Conservation (phyloP, 352 stramenopile species). For the Globisporangium rhizosaccharum region DNA sequence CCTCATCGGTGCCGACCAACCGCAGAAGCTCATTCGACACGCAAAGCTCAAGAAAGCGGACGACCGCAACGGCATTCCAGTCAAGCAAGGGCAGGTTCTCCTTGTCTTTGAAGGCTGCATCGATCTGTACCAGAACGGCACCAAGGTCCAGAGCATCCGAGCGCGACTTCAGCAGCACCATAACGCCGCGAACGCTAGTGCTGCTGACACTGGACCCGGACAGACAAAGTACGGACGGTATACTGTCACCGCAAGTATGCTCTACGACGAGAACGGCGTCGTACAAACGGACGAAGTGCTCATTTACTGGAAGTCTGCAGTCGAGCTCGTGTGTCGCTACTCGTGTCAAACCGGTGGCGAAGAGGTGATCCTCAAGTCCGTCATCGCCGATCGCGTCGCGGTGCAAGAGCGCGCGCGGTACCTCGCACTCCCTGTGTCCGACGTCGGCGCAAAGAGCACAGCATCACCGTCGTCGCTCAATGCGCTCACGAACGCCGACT, state of each 20-base stretch:
- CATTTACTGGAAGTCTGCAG: constrained; percentile 56
- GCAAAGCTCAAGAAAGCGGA: constrained; percentile 44
- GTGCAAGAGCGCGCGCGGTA: constrained; percentile 39
- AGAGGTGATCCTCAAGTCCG: constrained; percentile 61
- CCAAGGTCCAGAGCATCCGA: constrained; percentile 35
- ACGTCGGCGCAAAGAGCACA: constrained; percentile 23
- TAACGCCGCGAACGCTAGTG: not conserved
- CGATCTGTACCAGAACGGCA: constrained; percentile 41
- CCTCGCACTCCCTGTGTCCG: constrained; percentile 24
- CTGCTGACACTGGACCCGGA: constrained; percentile 3
- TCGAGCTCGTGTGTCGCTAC: constrained; percentile 62
- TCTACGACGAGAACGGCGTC: constrained; percentile 22
- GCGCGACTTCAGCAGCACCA: constrained; percentile 21
- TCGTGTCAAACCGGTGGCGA: constrained; percentile 46
- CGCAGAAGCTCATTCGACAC: constrained; percentile 40
- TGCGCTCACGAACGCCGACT: constrained; percentile 59
- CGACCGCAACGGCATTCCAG: constrained; percentile 22
- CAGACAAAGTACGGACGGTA: constrained; percentile 19
- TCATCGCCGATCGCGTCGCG: constrained; percentile 40
- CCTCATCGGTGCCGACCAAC: constrained; percentile 46
- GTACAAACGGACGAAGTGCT: constrained; percentile 42
- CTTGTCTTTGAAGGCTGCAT: constrained; percentile 51
- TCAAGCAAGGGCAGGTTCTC: constrained; percentile 29
- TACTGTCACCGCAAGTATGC: constrained; percentile 9
- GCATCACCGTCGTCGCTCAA: constrained; percentile 42